Evolutionary conservation across 2,329 filamentous ascomycete genomes (phyloP).

Genomic region (Fusarium sulawesiense): DNA sequence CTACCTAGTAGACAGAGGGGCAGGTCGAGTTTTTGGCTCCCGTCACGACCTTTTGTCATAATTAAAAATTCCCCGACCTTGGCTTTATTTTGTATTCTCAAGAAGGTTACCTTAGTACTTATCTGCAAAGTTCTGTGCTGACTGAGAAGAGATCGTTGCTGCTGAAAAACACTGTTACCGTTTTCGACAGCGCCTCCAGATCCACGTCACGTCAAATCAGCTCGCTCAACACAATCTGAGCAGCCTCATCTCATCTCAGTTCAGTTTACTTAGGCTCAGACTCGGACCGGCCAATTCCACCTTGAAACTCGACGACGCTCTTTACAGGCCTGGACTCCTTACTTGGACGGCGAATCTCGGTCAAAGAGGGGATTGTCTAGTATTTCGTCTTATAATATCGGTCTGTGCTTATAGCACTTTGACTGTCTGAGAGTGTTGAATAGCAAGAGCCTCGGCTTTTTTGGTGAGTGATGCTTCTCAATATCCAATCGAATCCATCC

Average conservation of each 20-base stretch:
- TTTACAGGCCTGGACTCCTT: conserved; percentile 4
- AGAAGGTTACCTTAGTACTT: not conserved
- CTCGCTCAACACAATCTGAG: conserved; percentile 15
- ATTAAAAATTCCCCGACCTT: conserved; percentile 11
- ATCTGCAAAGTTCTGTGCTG: not conserved
- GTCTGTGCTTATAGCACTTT: conserved; percentile 25
- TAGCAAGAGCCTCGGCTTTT: conserved; percentile 37
- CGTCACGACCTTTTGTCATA: conserved; percentile 31
- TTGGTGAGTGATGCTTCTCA: conserved; percentile 33
- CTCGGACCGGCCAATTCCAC: not conserved
- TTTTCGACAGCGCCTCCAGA: conserved; percentile 26
- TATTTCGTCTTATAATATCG: conserved; percentile 6
- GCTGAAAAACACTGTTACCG: conserved; percentile 5
- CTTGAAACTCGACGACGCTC: conserved; percentile 16
- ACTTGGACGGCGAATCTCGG: conserved; percentile 2
- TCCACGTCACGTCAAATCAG: conserved; percentile 32
- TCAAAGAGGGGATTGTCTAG: not conserved
- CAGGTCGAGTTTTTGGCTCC: conserved; percentile 24
- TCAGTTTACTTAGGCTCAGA: not conserved
- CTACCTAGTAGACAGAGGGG: conserved; percentile 19
- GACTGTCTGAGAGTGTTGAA: not conserved
- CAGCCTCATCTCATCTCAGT: conserved; percentile 29
- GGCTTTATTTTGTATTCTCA: conserved; percentile 4
- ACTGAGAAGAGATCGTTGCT: not conserved
- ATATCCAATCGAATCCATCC: conserved; percentile 25